Conservation (phyloP, 192 early-diverging fungal species). For the Nowakowskiella sp. region DNA sequence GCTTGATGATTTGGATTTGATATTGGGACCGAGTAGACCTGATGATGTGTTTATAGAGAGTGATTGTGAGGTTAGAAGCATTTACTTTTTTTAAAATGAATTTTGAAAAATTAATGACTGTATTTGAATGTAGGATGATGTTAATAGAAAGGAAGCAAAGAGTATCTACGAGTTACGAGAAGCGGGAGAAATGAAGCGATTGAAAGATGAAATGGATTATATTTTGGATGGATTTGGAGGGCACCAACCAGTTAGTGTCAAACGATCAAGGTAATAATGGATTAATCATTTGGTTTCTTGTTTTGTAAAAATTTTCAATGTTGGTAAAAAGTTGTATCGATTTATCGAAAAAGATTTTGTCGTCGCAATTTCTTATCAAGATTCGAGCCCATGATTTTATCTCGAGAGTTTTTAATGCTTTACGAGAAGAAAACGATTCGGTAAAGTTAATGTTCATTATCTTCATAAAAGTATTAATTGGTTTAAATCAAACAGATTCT, state of each 20-base stretch:
- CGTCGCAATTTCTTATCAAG: slow-evolving; percentile 22
- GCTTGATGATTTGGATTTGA: no score
- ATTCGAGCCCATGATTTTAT: slow-evolving; percentile 37
- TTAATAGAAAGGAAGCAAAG: slow-evolving; percentile 27
- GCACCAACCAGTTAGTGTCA: slow-evolving; percentile 33
- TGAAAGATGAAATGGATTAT: slow-evolving; percentile 56
- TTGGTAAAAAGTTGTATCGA: slow-evolving; percentile 46
- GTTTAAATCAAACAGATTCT: slow-evolving; percentile 11
- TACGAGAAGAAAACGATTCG: slow-evolving; percentile 28
- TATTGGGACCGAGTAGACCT: no score
- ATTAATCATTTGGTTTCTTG: no score
- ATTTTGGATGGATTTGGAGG: slow-evolving; percentile 40
- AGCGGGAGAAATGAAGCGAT: slow-evolving; percentile 43
- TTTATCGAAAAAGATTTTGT: slow-evolving; percentile 39
- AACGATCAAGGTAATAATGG: slow-evolving; percentile 42
- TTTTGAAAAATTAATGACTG: no score
- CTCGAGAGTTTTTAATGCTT: slow-evolving; percentile 21
- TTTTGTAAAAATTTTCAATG: no score
- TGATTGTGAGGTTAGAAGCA: no score
- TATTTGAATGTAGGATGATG: no score
- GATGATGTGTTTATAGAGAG: no score
- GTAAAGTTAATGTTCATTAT: slow-evolving; percentile 7
- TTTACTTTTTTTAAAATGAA: no score
- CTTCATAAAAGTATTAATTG: neutral
- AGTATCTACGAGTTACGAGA: slow-evolving; percentile 51